Base-by-base conservation (phyloP, 2,329 filamentous ascomycete species). In the Diaporthe sp. region DNA sequence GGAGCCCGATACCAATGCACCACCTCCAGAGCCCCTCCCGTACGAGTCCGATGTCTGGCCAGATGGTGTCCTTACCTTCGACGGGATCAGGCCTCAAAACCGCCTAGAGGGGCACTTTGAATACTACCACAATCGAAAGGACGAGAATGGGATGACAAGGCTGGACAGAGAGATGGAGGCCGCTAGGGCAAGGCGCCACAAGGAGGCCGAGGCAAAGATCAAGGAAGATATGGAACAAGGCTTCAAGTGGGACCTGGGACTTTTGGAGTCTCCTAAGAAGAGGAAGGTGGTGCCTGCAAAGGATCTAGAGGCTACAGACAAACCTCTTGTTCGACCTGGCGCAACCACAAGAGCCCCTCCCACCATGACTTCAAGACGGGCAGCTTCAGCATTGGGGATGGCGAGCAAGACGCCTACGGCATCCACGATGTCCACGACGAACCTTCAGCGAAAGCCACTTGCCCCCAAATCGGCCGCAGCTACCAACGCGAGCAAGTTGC, bases 21-120 rank as follows among this genome's bases (percentile, higher is more conserved):
- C 73, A 22, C 75, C 75, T 15, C 75, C 75, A 17, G 69, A 71
- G 78, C 88, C 91, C n/a, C 85, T 91, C 15, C 90, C 90, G 0
- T 94, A 94, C 80, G 88, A 93, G 79, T 94, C 93, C 28, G 93
- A 95, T 72, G 88, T 94, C 75, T 91, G 94, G 77, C 91, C 92
- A 6, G 85, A 88, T 61, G 87, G 86, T 1, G 87, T 86, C 61
- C 83, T 92, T 51, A 91, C 88, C 1, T 89, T 92, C 68, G 87
- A 91, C 12, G 87, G 87, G 0, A 83, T 93, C 28, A 91, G 91
- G 81, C 87, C 86, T 1, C 87, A 89, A 78, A 92, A 92, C 78
- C 80, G 90, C 3, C 84, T 91, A 78, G 92, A 88, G 81, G 93
- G 87, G 74, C 94, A 88, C 84, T 92, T 91, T 79, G 85, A 88